These are phyloP conservation scores for Singerocomus inundabilis DNA, from an alignment of 1,284 basidiomycete genomes.

Conservation along the genomic window DNA sequence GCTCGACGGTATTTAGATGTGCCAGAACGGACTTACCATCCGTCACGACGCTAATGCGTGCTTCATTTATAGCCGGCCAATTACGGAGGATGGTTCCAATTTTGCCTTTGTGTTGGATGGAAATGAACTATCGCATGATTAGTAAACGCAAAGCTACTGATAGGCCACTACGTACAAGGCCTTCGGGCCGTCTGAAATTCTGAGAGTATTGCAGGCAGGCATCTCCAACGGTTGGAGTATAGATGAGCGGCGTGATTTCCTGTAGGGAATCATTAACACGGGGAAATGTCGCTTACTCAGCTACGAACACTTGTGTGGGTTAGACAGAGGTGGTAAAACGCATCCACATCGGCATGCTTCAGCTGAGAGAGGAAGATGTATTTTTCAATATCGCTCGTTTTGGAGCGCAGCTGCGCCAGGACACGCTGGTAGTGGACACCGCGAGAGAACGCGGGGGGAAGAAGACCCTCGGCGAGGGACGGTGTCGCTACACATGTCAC, in stretches of 20 bases:
- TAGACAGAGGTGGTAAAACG: constrained; percentile 74
- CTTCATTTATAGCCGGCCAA: constrained; percentile 74
- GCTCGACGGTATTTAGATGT: background rate
- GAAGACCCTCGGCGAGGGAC: constrained; percentile 54
- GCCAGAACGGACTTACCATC: constrained; percentile 56
- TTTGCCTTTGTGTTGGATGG: constrained; percentile 83
- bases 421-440: constrained; percentile 58
- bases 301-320: constrained; percentile 48
- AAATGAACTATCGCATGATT: constrained; percentile 59
- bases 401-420: constrained; percentile 69
- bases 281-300: background rate
- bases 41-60: constrained; percentile 83
- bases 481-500: constrained; percentile 38
- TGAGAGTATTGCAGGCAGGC: constrained; percentile 85
- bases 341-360: constrained; percentile 66
- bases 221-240: constrained; percentile 91
- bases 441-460: constrained; percentile 61
- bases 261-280: constrained; percentile 12
- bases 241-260: constrained; percentile 84
- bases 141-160: background rate
- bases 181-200: constrained; percentile 81
- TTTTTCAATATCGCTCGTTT: constrained; percentile 73
- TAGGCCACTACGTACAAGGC: constrained; percentile 50
- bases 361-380: constrained; percentile 79
- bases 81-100: constrained; percentile 69